Percentiles rank a stretch among this genome's conserved stretches.
Evolutionary conservation across 1,284 basidiomycete species (phyloP).

Genomic region (Rhodotorula sp.): DNA sequence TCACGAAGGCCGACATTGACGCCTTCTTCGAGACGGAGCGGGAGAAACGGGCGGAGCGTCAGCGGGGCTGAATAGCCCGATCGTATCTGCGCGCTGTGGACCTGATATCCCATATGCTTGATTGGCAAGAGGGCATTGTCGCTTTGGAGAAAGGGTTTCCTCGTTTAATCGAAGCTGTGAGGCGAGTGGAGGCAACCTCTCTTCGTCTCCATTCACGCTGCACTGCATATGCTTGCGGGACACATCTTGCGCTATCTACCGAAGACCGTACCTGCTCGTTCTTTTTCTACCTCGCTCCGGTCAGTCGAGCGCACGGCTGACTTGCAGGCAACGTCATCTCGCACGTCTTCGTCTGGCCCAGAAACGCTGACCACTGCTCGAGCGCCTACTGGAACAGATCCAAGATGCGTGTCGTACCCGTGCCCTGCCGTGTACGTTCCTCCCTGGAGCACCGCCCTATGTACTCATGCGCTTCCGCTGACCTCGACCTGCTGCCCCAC

Average conservation of each 20-base stretch:
- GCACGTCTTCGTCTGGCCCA: background rate
- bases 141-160: too few relatives aligned
- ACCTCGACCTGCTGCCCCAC: background rate
- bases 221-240: background rate
- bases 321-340: background rate
- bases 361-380: too few relatives aligned
- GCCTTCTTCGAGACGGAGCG: slow-evolving; percentile 46
- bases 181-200: background rate
- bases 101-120: too few relatives aligned
- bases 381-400: too few relatives aligned
- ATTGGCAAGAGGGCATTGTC: too few relatives aligned
- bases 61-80: background rate
- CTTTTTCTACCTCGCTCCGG: background rate
- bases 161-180: too few relatives aligned
- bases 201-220: too few relatives aligned
- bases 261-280: background rate
- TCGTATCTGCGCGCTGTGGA: too few relatives aligned
- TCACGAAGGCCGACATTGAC: slow-evolving; percentile 49
- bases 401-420: slow-evolving; percentile 36
- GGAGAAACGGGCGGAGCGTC: slow-evolving; percentile 9
- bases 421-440: slow-evolving; percentile 32
- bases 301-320: background rate
- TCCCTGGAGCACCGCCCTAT: too few relatives aligned
- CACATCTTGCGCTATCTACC: background rate
- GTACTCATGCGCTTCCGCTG: background rate